Conservation (phyloP, 805 yeast genomes). For the Kodamaea lidongshanica region DNA sequence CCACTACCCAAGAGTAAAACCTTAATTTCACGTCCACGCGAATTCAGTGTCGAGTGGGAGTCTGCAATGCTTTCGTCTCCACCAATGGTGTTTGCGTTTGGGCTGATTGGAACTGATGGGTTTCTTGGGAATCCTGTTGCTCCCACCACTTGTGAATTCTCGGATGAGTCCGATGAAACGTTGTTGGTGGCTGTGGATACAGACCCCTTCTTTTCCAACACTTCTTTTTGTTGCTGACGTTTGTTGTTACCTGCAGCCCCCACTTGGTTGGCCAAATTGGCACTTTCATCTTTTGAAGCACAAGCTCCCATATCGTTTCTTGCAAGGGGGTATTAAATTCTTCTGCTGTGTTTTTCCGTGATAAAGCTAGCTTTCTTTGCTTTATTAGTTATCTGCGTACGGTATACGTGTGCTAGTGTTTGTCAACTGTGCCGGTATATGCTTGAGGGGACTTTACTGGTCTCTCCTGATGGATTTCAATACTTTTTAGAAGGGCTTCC, state of each 20-base stretch:
- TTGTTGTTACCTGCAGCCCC: constrained; percentile 8
- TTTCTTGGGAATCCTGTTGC: constrained; percentile 2
- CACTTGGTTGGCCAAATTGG: constrained; percentile 2
- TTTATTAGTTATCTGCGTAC: too few relatives aligned
- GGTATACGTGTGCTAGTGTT: too few relatives aligned
- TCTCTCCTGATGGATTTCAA: too few relatives aligned
- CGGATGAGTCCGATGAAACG: constrained; percentile 10
- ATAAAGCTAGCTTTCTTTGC: too few relatives aligned
- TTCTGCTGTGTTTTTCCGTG: too few relatives aligned
- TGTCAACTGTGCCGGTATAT: too few relatives aligned
- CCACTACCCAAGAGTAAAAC: constrained; percentile 83
- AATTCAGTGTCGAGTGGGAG: constrained; percentile 1
- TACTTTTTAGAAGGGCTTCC: too few relatives aligned
- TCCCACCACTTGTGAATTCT: constrained; percentile 4
- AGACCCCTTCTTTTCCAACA: constrained; percentile 8
- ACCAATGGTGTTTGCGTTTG: constrained; percentile 1
- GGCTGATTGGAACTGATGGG: background rate
- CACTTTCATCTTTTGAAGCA: constrained; percentile 10
- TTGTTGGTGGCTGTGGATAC: constrained; percentile 5
- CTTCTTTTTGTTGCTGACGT: constrained; percentile 14
- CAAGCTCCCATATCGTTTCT: constrained; percentile 13
- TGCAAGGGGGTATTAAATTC: too few relatives aligned
- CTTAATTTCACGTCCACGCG: constrained; percentile 47
- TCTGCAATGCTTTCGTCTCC: constrained; percentile 4
- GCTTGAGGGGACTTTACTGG: too few relatives aligned